Evolutionary conservation across 2,329 filamentous ascomycete species (phyloP).

Genomic region (Diaporthe citri): DNA sequence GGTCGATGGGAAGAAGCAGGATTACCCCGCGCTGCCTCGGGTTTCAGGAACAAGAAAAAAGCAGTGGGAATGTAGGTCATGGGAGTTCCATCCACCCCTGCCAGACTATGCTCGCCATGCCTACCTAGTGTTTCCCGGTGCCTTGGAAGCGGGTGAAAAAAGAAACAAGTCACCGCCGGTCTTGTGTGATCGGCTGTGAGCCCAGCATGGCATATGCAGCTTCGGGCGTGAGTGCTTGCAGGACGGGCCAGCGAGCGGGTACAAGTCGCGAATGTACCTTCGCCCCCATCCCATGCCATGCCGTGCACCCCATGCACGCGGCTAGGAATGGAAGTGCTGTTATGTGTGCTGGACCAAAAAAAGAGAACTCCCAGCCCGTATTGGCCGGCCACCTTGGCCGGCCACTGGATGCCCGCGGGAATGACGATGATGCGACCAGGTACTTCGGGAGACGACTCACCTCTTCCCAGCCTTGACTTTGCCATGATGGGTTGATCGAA

Average conservation of each 20-base stretch:
- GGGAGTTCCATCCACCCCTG: conserved; percentile 10
- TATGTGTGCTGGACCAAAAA: conserved; percentile 19
- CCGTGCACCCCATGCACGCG: conserved; percentile 15
- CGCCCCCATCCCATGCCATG: conserved; percentile 21
- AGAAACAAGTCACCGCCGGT: conserved; percentile 9
- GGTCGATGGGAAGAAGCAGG: background rate
- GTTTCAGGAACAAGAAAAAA: conserved; percentile 14
- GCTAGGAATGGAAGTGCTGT: conserved; percentile 26
- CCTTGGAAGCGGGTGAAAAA: conserved; percentile 19
- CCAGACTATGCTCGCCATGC: conserved; percentile 1
- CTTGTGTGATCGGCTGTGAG: conserved; percentile 22
- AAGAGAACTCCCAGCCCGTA: background rate
- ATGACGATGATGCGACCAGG: conserved; percentile 17
- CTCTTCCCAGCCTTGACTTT: background rate
- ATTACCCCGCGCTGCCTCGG: conserved; percentile 22
- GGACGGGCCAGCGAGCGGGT: background rate
- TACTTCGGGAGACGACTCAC: conserved; percentile 4
- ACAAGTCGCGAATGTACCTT: conserved; percentile 28
- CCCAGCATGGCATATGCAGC: conserved; percentile 9
- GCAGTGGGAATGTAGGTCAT: conserved; percentile 15
- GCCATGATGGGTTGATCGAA: background rate
- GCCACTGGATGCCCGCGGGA: conserved; percentile 9
- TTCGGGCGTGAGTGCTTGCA: conserved; percentile 23
- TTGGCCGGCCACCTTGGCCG: conserved; percentile 17
- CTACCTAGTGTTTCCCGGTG: conserved; percentile 13